These are phyloP conservation scores for Stentor coeruleus DNA, from an alignment of 73 alveolate genomes.

Conservation along the genomic window DNA sequence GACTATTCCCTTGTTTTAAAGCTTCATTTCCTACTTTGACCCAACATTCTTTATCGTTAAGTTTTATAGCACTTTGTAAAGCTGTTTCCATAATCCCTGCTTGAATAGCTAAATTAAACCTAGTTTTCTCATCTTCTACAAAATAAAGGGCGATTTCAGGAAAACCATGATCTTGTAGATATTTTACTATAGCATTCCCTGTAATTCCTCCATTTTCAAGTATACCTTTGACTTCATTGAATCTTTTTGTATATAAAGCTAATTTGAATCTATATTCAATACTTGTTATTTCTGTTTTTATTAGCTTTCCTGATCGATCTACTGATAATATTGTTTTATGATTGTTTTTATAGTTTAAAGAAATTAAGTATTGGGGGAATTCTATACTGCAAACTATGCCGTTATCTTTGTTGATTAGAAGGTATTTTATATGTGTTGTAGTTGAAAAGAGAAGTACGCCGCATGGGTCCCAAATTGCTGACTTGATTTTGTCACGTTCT, in stretches of 20 bases:
- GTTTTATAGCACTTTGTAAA: constrained; percentile 68
- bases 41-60: constrained; percentile 79
- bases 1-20: constrained; percentile 84
- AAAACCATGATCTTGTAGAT: constrained; percentile 53
- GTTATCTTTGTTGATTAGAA: constrained; percentile 64
- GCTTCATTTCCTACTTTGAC: constrained; percentile 85
- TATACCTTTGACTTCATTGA: constrained; percentile 46
- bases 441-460: constrained; percentile 90
- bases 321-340: constrained; percentile 5
- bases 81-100: constrained; percentile 94
- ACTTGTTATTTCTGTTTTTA: constrained; percentile 30
- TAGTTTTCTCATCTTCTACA: constrained; percentile 52
- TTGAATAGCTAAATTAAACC: constrained; percentile 79
- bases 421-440: constrained; percentile 86
- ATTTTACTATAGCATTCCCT: constrained; percentile 49
- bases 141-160: constrained; percentile 61
- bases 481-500: constrained; percentile 82
- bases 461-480: constrained; percentile 92
- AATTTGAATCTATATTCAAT: constrained; percentile 53
- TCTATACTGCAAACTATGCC: constrained; percentile 70
- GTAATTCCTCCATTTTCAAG: constrained; percentile 40
- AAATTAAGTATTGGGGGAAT: constrained; percentile 60
- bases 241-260: constrained; percentile 42
- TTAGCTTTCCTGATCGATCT: constrained; percentile 51
- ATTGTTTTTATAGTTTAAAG: constrained; percentile 28